Percentiles rank a stretch among this genome's conserved stretches.
Conservation (phyloP, 306 rosid species). For the Quercus robur region DNA sequence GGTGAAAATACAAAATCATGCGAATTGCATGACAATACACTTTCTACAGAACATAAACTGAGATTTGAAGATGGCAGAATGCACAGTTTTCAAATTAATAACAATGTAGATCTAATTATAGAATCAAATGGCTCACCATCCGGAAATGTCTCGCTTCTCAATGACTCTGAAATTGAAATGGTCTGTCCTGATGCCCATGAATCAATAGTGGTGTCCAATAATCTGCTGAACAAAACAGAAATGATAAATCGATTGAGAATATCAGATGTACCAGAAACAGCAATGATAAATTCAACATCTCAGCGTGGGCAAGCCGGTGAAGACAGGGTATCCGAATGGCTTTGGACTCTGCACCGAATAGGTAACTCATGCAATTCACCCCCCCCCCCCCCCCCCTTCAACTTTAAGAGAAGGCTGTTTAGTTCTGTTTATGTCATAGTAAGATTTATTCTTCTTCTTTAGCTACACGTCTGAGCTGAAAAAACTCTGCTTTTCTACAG, state of each 20-base stretch:
- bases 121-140: conserved; percentile 56
- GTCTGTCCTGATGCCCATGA: conserved; percentile 46
- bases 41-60: conserved; percentile 28
- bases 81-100: conserved; percentile 73
- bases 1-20: conserved; percentile 36
- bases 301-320: conserved; percentile 42
- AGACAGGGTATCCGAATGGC: conserved; percentile 88
- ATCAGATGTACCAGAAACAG: conserved; percentile 67
- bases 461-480: conserved; percentile 24
- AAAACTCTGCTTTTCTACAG: conserved; percentile 39
- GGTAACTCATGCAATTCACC: conserved; percentile 42
- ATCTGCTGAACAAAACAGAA: conserved; percentile 34
- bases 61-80: conserved; percentile 57
- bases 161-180: conserved; percentile 55
- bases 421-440: conserved; percentile 4
- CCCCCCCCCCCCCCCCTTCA: neutral
- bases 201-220: conserved; percentile 29
- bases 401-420: conserved; percentile 5
- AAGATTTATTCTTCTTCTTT: conserved; percentile 4
- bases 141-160: conserved; percentile 31
- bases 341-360: conserved; percentile 92
- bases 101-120: conserved; percentile 65
- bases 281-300: conserved; percentile 37
- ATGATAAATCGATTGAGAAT: conserved; percentile 54
- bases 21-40: conserved; percentile 28